Base-by-base conservation (phyloP, 2,329 filamentous ascomycete genomes). In the Lachnellula occidentalis region DNA sequence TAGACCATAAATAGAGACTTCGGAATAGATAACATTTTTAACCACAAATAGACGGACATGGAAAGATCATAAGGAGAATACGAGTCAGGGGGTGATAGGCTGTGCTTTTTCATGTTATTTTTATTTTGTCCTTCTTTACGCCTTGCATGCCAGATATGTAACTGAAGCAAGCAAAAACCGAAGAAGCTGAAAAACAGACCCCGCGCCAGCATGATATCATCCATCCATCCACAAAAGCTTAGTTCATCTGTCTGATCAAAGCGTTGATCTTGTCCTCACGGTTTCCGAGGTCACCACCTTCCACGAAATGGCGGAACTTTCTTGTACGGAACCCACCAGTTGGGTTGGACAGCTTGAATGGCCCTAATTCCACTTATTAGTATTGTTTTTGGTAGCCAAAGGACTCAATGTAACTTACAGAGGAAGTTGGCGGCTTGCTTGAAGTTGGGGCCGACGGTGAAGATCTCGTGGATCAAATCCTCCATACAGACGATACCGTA, bases 401-500 rank as follows among this genome's bases (percentile, higher is more conserved):
- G 2, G 27, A 31, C 9, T 31, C 9, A 31, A 31, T 31, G 11
- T 31, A 4, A 12, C 27, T 31, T 12, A 31, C 51, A 51, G 9
- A 57, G 45, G 48, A 56, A 54, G 51, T 56, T 56, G 50, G 54
- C 50, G 71, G 90, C 91, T 82, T 96, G 92, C 87, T 96, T 97
- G 88, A 94, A 95, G 87, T 97, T 97, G 81, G 92, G 92, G 74
- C 94, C 92, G 66, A 97, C 94, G 57, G 92, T 95, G 85, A 85
- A 92, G 80, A 95, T 96, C 84, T 99, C 94, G 83, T 99, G 94
- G 77, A 99, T 92, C 67, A 99, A 80, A 79, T 99, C 94, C 82
- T 99, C 94, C 76, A 97, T 90, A 75, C 94, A 99, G 81, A 99
- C 90, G 72, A 99, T 96, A 76, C 92, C 94, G 80, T 91, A 96